Percentiles rank a stretch among this genome's conserved stretches.
Conservation (phyloP, 2,329 filamentous ascomycete genomes). For the Mariannaea elegans region DNA sequence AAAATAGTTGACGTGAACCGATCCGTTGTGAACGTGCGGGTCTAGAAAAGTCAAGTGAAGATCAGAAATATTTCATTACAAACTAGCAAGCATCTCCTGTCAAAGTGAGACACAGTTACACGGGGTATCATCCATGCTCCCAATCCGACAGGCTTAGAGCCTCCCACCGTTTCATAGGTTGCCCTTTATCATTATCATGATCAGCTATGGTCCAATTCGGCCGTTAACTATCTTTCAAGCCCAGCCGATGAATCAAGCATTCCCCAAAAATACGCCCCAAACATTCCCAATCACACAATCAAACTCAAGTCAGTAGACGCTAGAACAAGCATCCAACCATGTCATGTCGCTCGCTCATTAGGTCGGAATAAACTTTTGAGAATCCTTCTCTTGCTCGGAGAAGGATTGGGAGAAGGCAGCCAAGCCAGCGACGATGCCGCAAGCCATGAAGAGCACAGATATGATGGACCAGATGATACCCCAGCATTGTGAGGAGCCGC, state of each 20-base stretch:
- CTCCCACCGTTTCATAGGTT: conserved; percentile 5
- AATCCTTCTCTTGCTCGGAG: conserved; percentile 73
- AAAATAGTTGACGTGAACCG: background rate
- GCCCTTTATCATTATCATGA: conserved; percentile 29
- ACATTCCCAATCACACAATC: conserved; percentile 9
- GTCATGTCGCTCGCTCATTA: conserved; percentile 26
- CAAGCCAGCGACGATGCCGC: conserved; percentile 78
- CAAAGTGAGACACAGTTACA: conserved; percentile 15
- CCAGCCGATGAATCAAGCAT: background rate
- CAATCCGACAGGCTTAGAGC: conserved; percentile 6
- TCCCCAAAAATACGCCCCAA: conserved; percentile 1
- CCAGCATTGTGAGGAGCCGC: conserved; percentile 83
- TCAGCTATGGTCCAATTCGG: conserved; percentile 2
- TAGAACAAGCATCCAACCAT: background rate
- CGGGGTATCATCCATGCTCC: conserved; percentile 33
- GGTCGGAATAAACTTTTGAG: conserved; percentile 70
- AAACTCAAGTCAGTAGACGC: background rate
- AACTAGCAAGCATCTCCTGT: conserved; percentile 13
- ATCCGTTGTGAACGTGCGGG: background rate
- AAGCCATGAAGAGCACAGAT: conserved; percentile 75
- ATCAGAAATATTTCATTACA: background rate
- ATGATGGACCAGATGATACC: conserved; percentile 81
- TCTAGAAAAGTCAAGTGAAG: background rate
- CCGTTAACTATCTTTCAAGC: conserved; percentile 6
- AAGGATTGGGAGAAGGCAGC: conserved; percentile 79